Base-by-base conservation (phyloP, 164 flowering plant species). In the Malania oleifera region DNA sequence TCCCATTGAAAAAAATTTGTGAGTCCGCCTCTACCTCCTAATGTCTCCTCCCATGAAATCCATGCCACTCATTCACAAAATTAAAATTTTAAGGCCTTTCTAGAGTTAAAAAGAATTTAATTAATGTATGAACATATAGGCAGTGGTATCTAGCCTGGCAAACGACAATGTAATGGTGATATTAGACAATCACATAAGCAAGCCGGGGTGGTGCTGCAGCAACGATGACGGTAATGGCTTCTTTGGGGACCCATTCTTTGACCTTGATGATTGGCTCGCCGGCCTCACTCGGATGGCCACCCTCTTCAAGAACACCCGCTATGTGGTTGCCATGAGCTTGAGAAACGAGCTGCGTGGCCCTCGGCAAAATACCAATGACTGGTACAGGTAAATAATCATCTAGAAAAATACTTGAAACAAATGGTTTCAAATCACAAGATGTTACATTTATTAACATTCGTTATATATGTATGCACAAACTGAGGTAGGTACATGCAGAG, bases 121-220 rank as follows among this genome's bases (percentile, higher is more conserved):
- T n/a, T n/a, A n/a, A n/a, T n/a, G n/a, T n/a, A 50, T 52, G n/a
- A n/a, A n/a, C n/a, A n/a, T n/a, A 14, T 73, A 91, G 96, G 88
- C 61, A 27, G 93, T 91, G 62, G 96, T 88, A 61, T 57, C 78
- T 0, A 76, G 68, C 44, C 86, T 92, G 25, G 86, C 64, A 9
- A 62, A 67, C 13, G 75, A 86, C 58, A 76, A 77, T 27, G 70
- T 91, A 68, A 82, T 88, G 98, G 83, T 91, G 38, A 78, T 91
- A 62, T 58, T 91, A 1, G 98, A 89, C 77, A 91, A 91, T 60
- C 96, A 89, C 57, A 54, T 84, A 19, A 83, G 83, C 74, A 80
- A 77, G 60, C 95, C 95, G 0, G 90, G 86, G 4, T 89, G 98
- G 98, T 85, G 98, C 47, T 91, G 95, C 72, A 80, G 87, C 72